phyloP scores from a whole-genome alignment of 1,139 yeast species.

The Yamadazyma atlantica region DNA sequence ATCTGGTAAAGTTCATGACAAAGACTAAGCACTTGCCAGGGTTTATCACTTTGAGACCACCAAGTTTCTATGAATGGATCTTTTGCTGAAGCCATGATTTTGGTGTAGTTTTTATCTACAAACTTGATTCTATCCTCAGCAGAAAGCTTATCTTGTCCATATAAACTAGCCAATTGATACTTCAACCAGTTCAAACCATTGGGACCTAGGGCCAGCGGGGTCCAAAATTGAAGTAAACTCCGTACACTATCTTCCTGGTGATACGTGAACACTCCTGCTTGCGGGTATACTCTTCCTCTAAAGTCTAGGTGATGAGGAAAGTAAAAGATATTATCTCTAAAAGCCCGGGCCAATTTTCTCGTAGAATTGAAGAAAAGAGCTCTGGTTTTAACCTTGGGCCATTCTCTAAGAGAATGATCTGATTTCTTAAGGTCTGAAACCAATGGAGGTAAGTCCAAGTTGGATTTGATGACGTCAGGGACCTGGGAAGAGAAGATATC shows the following conservation, averaged over 20 bases:
- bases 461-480: too few relatives aligned
- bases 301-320: slow-evolving; percentile 43
- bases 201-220: slow-evolving; percentile 33
- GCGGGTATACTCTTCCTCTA: slow-evolving; percentile 44
- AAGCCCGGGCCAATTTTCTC: slow-evolving; percentile 23
- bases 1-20: slow-evolving; percentile 34
- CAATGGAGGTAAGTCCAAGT: neutral
- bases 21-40: slow-evolving; percentile 40
- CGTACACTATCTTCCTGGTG: slow-evolving; percentile 39
- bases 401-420: neutral
- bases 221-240: slow-evolving; percentile 40
- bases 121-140: slow-evolving; percentile 26
- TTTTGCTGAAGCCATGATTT: slow-evolving; percentile 28
- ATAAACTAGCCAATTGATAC: slow-evolving; percentile 41
- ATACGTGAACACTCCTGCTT: slow-evolving; percentile 36
- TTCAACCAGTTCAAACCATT: slow-evolving; percentile 40
- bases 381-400: slow-evolving; percentile 6
- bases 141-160: slow-evolving; percentile 30
- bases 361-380: slow-evolving; percentile 13
- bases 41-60: slow-evolving; percentile 43
- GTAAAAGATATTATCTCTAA: slow-evolving; percentile 30
- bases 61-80: slow-evolving; percentile 28
- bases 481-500: too few relatives aligned
- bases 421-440: neutral
- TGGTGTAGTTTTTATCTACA: slow-evolving; percentile 21